Base-by-base conservation (phyloP, 192 early-diverging fungal species). In the Gigaspora rosea region DNA sequence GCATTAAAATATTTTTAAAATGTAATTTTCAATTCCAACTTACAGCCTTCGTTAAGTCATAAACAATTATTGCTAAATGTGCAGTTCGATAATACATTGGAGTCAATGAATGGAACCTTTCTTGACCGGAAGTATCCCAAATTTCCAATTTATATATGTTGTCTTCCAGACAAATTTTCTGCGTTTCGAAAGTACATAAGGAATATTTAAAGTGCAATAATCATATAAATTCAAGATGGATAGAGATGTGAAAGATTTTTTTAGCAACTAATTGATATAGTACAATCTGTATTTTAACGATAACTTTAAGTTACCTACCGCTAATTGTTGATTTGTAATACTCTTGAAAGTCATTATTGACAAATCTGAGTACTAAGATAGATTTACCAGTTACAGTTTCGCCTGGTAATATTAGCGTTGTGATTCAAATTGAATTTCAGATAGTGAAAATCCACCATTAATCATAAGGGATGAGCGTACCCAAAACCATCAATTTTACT, bases 261-360 rank as follows among this genome's bases (percentile, higher is more conserved):
- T n/a, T n/a, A n/a, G n/a, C n/a, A 22, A 51, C 54, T 62, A 49
- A 49, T n/a, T 41, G 35, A 51, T 35, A n/a, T 49, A 32, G 33
- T 33, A 22, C 20, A 66, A n/a, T n/a, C n/a, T 41, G 50, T 27
- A 73, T 52, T 22, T 58, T n/a, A 22, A n/a, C 11, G n/a, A 46
- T 51, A 32, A 18, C 12, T 36, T 20, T 56, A 33, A 75, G 22
- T 65, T 56, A 67, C 65, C 68, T 87, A 85, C 89, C 89, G 86
- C 97, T 96, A 84, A 99, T 99, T 47, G 98, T 99, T 10, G 98
- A 95, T 84, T 99, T 96, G 78, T 95, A 95, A 88, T 98, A 96
- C 59, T 97, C 95, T 68, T 92, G 88, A 82, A 95, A 99, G 82
- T 96, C 94, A 83, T 95, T 89, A 85, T 95, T 95, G 47, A 96